Percentiles rank a stretch among this genome's conserved stretches.
Conservation (phyloP, 305 asterid genomes). For the Solanum aculeatissimum region DNA sequence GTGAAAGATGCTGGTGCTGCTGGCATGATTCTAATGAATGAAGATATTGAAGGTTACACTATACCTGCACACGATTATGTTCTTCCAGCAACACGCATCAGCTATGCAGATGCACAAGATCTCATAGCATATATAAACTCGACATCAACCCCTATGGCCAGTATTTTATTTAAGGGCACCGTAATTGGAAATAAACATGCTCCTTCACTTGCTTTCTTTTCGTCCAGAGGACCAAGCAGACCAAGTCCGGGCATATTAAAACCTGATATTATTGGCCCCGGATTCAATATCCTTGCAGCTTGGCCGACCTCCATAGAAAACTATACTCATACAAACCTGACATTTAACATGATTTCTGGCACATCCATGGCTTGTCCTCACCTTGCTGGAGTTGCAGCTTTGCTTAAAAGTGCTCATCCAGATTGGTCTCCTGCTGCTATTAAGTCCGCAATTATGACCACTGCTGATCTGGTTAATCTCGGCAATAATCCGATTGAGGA, state of each 20-base stretch:
- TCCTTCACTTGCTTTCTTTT: constrained; percentile 6
- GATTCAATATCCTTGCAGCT: constrained; percentile 4
- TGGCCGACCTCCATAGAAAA: constrained; percentile 5
- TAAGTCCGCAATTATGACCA: constrained; percentile 7
- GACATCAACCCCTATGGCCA: neutral
- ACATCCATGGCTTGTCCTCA: constrained; percentile 14
- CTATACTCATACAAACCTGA: neutral
- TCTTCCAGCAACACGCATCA: constrained; percentile 15
- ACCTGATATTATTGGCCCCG: constrained; percentile 11
- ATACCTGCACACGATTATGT: neutral
- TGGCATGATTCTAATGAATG: constrained; percentile 16
- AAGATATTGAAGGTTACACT: neutral
- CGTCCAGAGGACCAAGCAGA: constrained; percentile 6
- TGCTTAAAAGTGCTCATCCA: constrained; percentile 8
- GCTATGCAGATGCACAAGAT: constrained; percentile 4
- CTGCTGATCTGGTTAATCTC: constrained; percentile 5
- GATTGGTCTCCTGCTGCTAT: constrained; percentile 8
- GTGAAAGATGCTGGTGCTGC: constrained; percentile 22
- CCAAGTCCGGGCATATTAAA: constrained; percentile 9
- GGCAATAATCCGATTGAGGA: neutral
- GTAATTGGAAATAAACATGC: constrained; percentile 3
- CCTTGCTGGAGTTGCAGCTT: constrained; percentile 10
- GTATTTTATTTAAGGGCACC: constrained; percentile 1
- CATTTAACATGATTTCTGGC: constrained; percentile 4
- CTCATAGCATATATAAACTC: constrained; percentile 7